A percentile compares a stretch with the other conserved stretches of the same genome.
phyloP scores from a whole-genome alignment of 2,329 filamentous ascomycete species.

The Sodiomyces alkalinus region DNA sequence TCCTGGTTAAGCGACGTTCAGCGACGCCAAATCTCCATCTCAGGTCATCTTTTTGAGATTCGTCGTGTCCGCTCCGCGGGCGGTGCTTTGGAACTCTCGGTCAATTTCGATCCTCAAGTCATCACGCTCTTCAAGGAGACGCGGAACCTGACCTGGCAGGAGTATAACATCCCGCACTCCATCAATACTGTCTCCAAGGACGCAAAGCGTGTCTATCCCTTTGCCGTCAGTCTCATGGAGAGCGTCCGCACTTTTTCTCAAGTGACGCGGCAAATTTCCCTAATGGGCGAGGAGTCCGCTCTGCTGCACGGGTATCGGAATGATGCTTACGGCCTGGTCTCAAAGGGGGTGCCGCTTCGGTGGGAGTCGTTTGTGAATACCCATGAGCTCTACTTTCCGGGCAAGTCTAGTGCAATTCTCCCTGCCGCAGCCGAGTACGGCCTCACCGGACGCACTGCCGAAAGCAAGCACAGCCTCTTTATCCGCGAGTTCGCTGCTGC shows the following conservation, averaged over 20 bases:
- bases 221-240: conserved; percentile 96
- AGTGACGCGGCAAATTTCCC: conserved; percentile 67
- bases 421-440: conserved; percentile 23
- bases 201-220: conserved; percentile 96
- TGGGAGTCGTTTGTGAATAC: conserved; percentile 99
- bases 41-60: conserved; percentile 84
- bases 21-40: conserved; percentile 76
- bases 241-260: conserved; percentile 89
- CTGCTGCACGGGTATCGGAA: conserved; percentile 85
- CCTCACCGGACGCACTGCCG: conserved; percentile 36
- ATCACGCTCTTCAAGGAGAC: conserved; percentile 99
- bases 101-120: conserved; percentile 95
- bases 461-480: conserved; percentile 93
- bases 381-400: conserved; percentile 67
- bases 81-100: conserved; percentile 71
- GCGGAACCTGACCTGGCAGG: conserved; percentile 87
- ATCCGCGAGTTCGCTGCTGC: conserved; percentile 84
- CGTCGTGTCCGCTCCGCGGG: conserved; percentile 78
- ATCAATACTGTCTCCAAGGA: conserved; percentile 96
- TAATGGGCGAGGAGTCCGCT: conserved; percentile 77
- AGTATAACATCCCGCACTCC: conserved; percentile 83
- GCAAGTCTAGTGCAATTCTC: conserved; percentile 22
- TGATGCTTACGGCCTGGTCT: conserved; percentile 69
- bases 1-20: conserved; percentile 89
- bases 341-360: conserved; percentile 74